Evolutionary conservation across 495 filamentous ascomycete species (phyloP), one percentile per base, ranked within the genome.

Genomic region (Neurospora pannonica): DNA sequence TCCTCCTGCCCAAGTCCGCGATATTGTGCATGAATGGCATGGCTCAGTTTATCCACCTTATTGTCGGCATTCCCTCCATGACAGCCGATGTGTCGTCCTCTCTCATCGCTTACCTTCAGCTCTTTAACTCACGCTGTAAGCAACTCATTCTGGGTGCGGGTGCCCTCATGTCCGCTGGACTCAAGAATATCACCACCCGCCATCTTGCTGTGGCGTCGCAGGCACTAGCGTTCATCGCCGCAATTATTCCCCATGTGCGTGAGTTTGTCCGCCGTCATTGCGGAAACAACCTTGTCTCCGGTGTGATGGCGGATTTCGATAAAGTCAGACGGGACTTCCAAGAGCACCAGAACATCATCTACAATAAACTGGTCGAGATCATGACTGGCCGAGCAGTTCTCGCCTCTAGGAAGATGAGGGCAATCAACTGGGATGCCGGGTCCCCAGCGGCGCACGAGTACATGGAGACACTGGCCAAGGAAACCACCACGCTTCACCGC

Each of bases 111-210:
- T 93, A 94, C 73, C 85, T 97, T 40, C 92, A 94, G 76, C 85
- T 97, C 3, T 98, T 98, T 88, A 98, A 98, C 82, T 97, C 94
- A 9, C 90, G 96, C 7, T 95, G 94, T 48, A 94, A 90, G 24
- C 96, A 99, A 76, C 88, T 98, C 71, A 97, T 99, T 75, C 90
- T 98, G 9, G 97, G 95, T 9, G 97, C 96, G 11, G 96, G 96
- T 2, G 96, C 96, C 2, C 98, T 93, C 2, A 85, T 89, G 36
- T 94, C 90, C n/a, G 97, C 94, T 5, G 96, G 96, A 1, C 84
- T 99, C 11, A 97, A 94, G 79, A 97, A 97, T 76, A 99, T 99
- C 78, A 98, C 94, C 2, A 97, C 96, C 0, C 96, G 95, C 77
- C 95, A 99, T 83, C 89, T 99, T 8, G 95, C 96, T 0, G 88